phyloP scores from a whole-genome alignment of 805 yeast genomes.

The Pichia pseudocactophila region DNA sequence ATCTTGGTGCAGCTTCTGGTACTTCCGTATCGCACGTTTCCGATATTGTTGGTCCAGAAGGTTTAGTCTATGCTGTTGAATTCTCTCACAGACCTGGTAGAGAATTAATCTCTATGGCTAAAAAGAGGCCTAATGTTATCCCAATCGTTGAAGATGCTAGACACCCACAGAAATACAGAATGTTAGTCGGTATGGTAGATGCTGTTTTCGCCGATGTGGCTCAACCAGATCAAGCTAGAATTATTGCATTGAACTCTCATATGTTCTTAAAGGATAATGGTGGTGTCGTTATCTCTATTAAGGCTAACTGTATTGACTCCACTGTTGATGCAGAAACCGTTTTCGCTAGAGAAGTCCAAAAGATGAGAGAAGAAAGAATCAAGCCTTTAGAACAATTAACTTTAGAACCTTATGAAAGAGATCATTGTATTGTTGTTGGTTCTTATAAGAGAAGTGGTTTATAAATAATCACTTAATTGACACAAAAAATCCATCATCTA shows the following conservation, averaged over 20 bases:
- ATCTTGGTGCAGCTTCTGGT: slow-evolving; percentile 99
- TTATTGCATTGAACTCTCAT: slow-evolving; percentile 96
- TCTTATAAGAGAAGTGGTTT: slow-evolving; percentile 87
- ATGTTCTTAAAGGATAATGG: slow-evolving; percentile 97
- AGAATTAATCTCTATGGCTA: slow-evolving; percentile 98
- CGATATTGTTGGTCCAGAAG: slow-evolving; percentile 98
- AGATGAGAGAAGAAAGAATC: slow-evolving; percentile 96
- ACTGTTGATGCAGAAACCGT: slow-evolving; percentile 99
- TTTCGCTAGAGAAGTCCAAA: slow-evolving; percentile 98
- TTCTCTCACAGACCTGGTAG: slow-evolving; percentile 99
- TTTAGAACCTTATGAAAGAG: slow-evolving; percentile 99
- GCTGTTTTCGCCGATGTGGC: slow-evolving; percentile 99
- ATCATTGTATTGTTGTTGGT: slow-evolving; percentile 98
- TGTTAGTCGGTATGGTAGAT: slow-evolving; percentile 98
- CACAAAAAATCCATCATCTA: neutral
- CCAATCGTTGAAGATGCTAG: slow-evolving; percentile 99
- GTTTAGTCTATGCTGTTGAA: slow-evolving; percentile 97
- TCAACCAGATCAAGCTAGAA: slow-evolving; percentile 99
- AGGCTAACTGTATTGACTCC: slow-evolving; percentile 99
- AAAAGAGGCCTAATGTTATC: slow-evolving; percentile 98
- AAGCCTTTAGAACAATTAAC: slow-evolving; percentile 98
- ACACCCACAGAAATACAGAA: slow-evolving; percentile 99
- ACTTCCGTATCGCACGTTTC: slow-evolving; percentile 98
- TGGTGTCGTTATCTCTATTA: slow-evolving; percentile 96
- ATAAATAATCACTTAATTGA: slow-evolving; percentile 25